Evolutionary conservation across 768 basidiomycete genomes (phyloP).

Genomic region (Daedaleopsis sinensis): DNA sequence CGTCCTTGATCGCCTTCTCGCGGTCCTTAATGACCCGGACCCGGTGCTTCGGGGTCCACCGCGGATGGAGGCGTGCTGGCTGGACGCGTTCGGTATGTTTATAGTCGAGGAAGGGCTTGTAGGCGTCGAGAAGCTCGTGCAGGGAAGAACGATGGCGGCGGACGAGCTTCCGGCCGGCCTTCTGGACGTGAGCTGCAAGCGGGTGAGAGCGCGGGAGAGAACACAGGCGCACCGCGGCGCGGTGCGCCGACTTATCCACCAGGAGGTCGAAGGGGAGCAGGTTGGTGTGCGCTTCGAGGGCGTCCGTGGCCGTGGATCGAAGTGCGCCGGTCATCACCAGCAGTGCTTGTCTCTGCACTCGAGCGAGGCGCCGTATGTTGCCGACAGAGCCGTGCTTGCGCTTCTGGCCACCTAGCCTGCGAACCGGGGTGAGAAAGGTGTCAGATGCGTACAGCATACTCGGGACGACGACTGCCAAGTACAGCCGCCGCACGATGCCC

Average conservation of each 20-base stretch:
- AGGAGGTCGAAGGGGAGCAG: not conserved
- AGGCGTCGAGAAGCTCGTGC: not conserved
- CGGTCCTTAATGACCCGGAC: not conserved
- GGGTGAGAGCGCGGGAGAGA: conserved; percentile 18
- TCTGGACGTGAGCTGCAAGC: not conserved
- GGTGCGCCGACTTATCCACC: not conserved
- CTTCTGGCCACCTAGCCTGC: not conserved
- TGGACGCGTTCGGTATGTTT: not conserved
- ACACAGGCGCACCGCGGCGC: not conserved
- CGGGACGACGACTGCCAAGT: conserved; percentile 27
- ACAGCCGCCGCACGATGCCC: conserved; percentile 24
- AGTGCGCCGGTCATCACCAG: conserved; percentile 20
- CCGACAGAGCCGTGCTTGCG: not conserved
- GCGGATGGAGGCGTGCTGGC: not conserved
- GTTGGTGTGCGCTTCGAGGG: not conserved
- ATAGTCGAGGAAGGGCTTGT: conserved; percentile 1
- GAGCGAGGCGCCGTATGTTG: conserved; percentile 8
- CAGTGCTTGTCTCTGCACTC: conserved; percentile 10
- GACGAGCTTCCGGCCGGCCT: not conserved
- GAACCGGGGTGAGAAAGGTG: not conserved
- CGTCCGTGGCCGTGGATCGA: not conserved
- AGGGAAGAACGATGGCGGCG: not conserved
- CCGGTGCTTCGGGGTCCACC: not conserved
- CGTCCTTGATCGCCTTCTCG: not conserved
- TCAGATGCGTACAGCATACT: conserved; percentile 33